phyloP scores from a whole-genome alignment of 306 rosid genomes.

The Elaeagnus macrophylla region DNA sequence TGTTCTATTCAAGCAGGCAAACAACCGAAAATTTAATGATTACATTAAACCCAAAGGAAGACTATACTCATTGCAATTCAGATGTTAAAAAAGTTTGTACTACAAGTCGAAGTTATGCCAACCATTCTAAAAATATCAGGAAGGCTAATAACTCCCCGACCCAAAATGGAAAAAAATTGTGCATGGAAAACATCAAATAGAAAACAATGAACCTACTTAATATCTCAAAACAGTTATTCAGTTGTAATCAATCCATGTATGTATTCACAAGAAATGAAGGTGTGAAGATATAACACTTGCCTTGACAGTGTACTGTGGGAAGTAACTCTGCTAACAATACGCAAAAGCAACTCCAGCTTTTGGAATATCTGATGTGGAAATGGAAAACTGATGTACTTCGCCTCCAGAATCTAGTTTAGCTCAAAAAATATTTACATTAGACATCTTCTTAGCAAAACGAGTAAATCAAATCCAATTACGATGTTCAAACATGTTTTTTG shows the following conservation, averaged over 20 bases:
- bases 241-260: slow-evolving; percentile 15
- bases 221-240: slow-evolving; percentile 33
- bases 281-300: slow-evolving; percentile 15
- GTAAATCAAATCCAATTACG: slow-evolving; percentile 69
- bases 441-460: slow-evolving; percentile 78
- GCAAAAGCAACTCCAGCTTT: slow-evolving; percentile 43
- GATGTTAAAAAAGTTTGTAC: no score
- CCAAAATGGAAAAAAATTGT: slow-evolving; percentile 16
- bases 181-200: slow-evolving; percentile 19
- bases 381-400: slow-evolving; percentile 26
- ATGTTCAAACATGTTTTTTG: slow-evolving; percentile 55
- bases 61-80: no score
- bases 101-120: slow-evolving; percentile 29
- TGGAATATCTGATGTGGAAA: slow-evolving; percentile 31
- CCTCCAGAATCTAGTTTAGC: slow-evolving; percentile 56
- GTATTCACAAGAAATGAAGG: slow-evolving; percentile 22
- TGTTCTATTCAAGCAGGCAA: no score
- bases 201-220: slow-evolving; percentile 35
- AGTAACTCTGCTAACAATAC: slow-evolving; percentile 29
- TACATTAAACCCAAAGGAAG: no score
- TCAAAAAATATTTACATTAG: slow-evolving; percentile 51
- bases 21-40: no score
- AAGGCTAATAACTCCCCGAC: slow-evolving; percentile 38
- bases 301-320: slow-evolving; percentile 2
- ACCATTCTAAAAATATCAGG: slow-evolving; percentile 42